A percentile compares a stretch with the other conserved stretches of the same genome.
phyloP scores from a whole-genome alignment of 164 flowering plant species.

The Saururus chinensis region DNA sequence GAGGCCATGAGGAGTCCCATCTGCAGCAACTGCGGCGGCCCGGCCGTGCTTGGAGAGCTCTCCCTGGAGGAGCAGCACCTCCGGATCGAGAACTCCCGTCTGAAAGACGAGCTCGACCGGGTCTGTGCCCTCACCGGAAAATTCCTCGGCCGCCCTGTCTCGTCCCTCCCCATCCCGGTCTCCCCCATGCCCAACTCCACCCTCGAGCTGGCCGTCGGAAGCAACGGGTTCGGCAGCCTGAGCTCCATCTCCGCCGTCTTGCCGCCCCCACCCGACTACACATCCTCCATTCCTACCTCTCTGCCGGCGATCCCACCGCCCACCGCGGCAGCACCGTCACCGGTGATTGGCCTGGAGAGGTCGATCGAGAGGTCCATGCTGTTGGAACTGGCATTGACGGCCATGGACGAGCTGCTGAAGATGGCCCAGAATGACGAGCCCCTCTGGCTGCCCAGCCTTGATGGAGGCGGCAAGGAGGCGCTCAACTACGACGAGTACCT shows the following conservation, averaged over 20 bases:
- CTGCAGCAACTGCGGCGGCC: slow-evolving; percentile 86
- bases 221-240: slow-evolving; percentile 48
- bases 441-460: slow-evolving; percentile 60
- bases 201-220: slow-evolving; percentile 78
- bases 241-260: slow-evolving; percentile 9
- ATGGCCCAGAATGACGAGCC: slow-evolving; percentile 79
- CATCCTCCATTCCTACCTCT: too few relatives aligned
- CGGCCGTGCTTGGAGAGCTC: slow-evolving; percentile 73
- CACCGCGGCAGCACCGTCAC: slow-evolving; percentile 24
- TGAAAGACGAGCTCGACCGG: slow-evolving; percentile 83
- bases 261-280: slow-evolving; percentile 22
- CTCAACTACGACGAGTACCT: slow-evolving; percentile 69
- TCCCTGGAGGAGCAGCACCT: slow-evolving; percentile 91
- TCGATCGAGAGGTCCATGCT: slow-evolving; percentile 68
- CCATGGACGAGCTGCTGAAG: slow-evolving; percentile 89
- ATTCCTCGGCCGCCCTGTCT: slow-evolving; percentile 73
- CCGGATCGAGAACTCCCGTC: slow-evolving; percentile 77
- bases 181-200: slow-evolving; percentile 50
- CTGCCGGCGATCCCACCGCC: too few relatives aligned
- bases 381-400: slow-evolving; percentile 77
- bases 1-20: slow-evolving; percentile 90
- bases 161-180: slow-evolving; percentile 21
- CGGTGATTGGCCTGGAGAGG: slow-evolving; percentile 15
- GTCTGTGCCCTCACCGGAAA: slow-evolving; percentile 83
- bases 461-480: slow-evolving; percentile 44